Evolutionary conservation across 805 yeast genomes (phyloP), one percentile per base, ranked within the genome.

Genomic region (Myxozyma sirexii): DNA sequence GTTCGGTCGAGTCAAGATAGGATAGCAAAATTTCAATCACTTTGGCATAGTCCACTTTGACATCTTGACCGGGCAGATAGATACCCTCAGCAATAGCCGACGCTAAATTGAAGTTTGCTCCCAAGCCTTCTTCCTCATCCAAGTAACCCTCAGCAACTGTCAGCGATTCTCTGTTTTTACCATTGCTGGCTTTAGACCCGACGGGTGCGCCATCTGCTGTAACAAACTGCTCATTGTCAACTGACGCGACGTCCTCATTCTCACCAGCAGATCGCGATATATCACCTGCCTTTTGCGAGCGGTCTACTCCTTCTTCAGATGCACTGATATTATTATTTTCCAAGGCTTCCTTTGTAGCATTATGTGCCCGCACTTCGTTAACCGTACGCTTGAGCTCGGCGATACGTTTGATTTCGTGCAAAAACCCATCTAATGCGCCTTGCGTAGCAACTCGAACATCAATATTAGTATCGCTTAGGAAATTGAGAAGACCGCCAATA

Each of bases 391-490:
- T 86, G 38, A 93, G 83, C 63, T 85, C 86, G 23, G 88, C 79
- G n/a, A 92, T 82, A 42, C 89, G 78, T 65, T 84, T 84, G 53
- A 93, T 87, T 70, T 94, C 98, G 65, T 85, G 87, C 33, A 94
- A 76, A 60, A 94, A 82, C 2, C 83, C 80, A 60, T 86, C 88
- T 60, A 94, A 73, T 38, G 92, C 82, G 46, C 87, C 85, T 60
- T 87, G 89, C 0, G 98, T 91, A 43, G 90, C 90, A 1, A 87
- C 85, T 65, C 96, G 79, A 2, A 94, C 96, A 72, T 93, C 98
- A 55, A 86, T 84, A 62, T 90, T 90, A 1, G 93, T 80, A 66
- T 89, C 93, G 64, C 89, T 88, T 48, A 93, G 77, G 68, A 90
- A 93, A 19, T 85, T 81, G 47, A 93, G 77, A 62, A 93, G 76